Evolutionary conservation across 306 rosid species (phyloP), one percentile per base, ranked within the genome.

Genomic region (Alnus glutinosa): DNA sequence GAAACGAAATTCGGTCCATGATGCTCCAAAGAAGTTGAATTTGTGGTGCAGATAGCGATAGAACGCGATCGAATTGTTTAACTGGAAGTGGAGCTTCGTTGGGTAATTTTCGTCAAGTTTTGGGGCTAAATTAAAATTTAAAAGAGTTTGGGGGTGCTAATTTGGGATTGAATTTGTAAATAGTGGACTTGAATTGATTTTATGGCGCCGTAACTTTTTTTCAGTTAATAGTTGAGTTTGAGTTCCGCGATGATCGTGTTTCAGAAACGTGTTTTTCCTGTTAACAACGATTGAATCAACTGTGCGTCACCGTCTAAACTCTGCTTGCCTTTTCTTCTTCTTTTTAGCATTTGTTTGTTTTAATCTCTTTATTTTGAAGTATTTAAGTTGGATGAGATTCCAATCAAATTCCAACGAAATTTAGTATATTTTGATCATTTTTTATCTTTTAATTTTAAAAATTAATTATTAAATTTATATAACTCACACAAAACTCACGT

Each of bases 41-140:
- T 81, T 46, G 70, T 42, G 82, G 70, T 23, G 48, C 68, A 30
- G 46, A 37, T 57, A 57, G 77, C 37, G 54, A 37, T 57, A 71
- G 54, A 67, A 52, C 73, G 75, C 73, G 87, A 88, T 88, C 84
- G 85, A 75, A 80, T 82, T 71, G 77, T 62, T 79, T 79, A 70
- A 69, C 79, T 47, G 49, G 49, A 32, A 36, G 79, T 57, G 59
- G 55, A 67, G 59, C 32, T 34, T 58, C 81, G 64, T 6, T 44
- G 51, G 54, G 82, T 28, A 70, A 71, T 66, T 81, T 49, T 73
- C 55, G 62, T 42, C 44, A 67, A 85, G 32, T 23, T 85, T 73
- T 19, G 85, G 80, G 89, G 55, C 7, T 0, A 61, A 55, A 68
- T 7, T 83, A 12, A 9, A 71, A 82, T 58, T 58, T 42, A 8